Evolutionary conservation across 192 early-diverging fungal species (phyloP).

Genomic region (Piromyces sp.): DNA sequence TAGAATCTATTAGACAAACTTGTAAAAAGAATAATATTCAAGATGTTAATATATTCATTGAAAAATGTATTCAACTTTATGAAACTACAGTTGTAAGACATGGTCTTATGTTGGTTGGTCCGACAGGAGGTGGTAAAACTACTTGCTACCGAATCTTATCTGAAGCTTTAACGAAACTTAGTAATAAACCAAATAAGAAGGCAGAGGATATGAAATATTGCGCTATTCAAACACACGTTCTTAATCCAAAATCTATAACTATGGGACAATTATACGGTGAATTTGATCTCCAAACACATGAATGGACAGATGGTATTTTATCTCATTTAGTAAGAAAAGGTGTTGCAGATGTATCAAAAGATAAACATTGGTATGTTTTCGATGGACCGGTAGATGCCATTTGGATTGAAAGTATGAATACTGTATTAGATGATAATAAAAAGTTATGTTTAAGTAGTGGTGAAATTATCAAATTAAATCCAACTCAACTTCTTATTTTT

Average conservation of each 20-base stretch:
- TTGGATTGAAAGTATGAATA: conserved; percentile 49
- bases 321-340: conserved; percentile 26
- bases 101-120: conserved; percentile 40
- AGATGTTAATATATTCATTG: conserved; percentile 26
- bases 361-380: conserved; percentile 42
- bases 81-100: conserved; percentile 42
- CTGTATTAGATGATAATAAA: conserved; percentile 45
- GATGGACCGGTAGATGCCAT: conserved; percentile 47
- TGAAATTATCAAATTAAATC: conserved; percentile 42
- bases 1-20: conserved; percentile 20
- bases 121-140: conserved; percentile 37
- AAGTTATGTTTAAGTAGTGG: conserved; percentile 42
- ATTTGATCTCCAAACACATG: conserved; percentile 42
- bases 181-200: neutral
- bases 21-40: conserved; percentile 26
- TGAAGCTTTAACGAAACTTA: conserved; percentile 9
- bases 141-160: conserved; percentile 26
- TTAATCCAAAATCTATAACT: conserved; percentile 7
- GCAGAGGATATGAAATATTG: neutral
- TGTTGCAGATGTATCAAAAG: conserved; percentile 23
- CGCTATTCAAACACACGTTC: neutral
- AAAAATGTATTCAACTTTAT: conserved; percentile 47
- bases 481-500: conserved; percentile 42
- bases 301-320: conserved; percentile 46
- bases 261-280: conserved; percentile 45